Percentiles rank a stretch among this genome's conserved stretches.
These are phyloP conservation scores for Cyberlindnera galapagoensis DNA, from an alignment of 805 yeast genomes.

Conservation along the genomic window DNA sequence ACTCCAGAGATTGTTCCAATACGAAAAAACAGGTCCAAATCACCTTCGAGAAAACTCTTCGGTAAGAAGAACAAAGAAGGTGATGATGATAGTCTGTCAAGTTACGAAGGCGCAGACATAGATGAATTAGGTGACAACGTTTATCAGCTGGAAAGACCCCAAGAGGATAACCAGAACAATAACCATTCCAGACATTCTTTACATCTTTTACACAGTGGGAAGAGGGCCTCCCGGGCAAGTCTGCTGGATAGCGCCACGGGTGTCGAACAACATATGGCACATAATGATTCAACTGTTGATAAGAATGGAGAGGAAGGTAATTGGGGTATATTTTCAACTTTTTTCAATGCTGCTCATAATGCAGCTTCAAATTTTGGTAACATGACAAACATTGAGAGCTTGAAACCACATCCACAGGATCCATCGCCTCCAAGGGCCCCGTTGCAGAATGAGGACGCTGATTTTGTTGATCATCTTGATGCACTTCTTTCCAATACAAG, in stretches of 20 bases:
- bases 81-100: not conserved
- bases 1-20: too few species aligned
- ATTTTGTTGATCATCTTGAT: slow-evolving; percentile 28
- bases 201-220: too few species aligned
- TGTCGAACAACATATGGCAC: slow-evolving; percentile 8
- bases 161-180: too few species aligned
- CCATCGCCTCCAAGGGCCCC: too few species aligned
- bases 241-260: slow-evolving; percentile 3
- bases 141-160: too few species aligned
- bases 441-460: slow-evolving; percentile 1
- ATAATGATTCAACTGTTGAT: slow-evolving; percentile 3
- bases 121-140: not conserved
- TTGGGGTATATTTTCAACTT: slow-evolving; percentile 36
- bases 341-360: slow-evolving; percentile 41
- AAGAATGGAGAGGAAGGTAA: slow-evolving; percentile 1
- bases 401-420: slow-evolving; percentile 9
- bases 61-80: not conserved
- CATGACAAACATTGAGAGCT: slow-evolving; percentile 6
- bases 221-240: too few species aligned
- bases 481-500: slow-evolving; percentile 22
- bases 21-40: too few species aligned
- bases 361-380: slow-evolving; percentile 28
- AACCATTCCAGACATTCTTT: too few species aligned
- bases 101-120: not conserved
- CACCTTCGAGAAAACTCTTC: not conserved